Percentiles rank a stretch among this genome's conserved stretches.
Conservation (phyloP, 2,329 filamentous ascomycete species). For the Fusarium udum region DNA sequence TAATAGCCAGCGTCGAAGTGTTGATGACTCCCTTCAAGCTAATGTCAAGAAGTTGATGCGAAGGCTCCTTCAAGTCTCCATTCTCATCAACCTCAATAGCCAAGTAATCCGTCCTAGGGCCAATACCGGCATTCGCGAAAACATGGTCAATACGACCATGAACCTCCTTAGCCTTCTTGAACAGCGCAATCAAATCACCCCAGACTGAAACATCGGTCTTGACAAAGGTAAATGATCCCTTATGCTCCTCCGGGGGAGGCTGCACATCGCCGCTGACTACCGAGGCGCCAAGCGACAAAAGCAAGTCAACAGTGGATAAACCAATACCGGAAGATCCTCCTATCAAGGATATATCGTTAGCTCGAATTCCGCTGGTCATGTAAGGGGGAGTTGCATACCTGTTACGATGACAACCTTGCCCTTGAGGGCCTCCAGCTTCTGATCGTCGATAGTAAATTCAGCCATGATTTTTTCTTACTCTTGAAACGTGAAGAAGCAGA, state of each 20-base stretch:
- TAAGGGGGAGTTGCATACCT: slow-evolving; percentile 33
- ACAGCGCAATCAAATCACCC: slow-evolving; percentile 60
- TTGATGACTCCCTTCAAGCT: slow-evolving; percentile 61
- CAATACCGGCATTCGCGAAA: slow-evolving; percentile 72
- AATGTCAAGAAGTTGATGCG: slow-evolving; percentile 55
- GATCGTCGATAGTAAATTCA: slow-evolving; percentile 57
- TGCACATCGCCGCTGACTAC: slow-evolving; percentile 66
- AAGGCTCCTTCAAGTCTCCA: slow-evolving; percentile 60
- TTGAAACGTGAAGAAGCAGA: background rate
- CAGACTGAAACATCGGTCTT: slow-evolving; percentile 60
- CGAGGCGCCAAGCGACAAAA: slow-evolving; percentile 62
- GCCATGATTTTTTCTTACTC: slow-evolving; percentile 47
- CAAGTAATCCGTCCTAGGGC: slow-evolving; percentile 57
- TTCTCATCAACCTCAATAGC: slow-evolving; percentile 57
- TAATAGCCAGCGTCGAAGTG: slow-evolving; percentile 58
- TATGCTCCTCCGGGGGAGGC: slow-evolving; percentile 45
- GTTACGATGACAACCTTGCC: slow-evolving; percentile 64
- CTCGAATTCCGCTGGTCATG: background rate
- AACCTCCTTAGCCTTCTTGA: slow-evolving; percentile 62
- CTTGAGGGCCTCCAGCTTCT: slow-evolving; percentile 54
- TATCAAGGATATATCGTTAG: background rate
- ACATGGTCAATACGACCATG: slow-evolving; percentile 81
- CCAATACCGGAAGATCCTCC: slow-evolving; percentile 70
- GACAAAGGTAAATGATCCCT: slow-evolving; percentile 48
- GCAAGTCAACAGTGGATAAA: slow-evolving; percentile 61